A percentile compares a stretch with the other conserved stretches of the same genome.
These are phyloP conservation scores for Kodamaea anthophila DNA, from an alignment of 1,139 yeast genomes.

Conservation along the genomic window DNA sequence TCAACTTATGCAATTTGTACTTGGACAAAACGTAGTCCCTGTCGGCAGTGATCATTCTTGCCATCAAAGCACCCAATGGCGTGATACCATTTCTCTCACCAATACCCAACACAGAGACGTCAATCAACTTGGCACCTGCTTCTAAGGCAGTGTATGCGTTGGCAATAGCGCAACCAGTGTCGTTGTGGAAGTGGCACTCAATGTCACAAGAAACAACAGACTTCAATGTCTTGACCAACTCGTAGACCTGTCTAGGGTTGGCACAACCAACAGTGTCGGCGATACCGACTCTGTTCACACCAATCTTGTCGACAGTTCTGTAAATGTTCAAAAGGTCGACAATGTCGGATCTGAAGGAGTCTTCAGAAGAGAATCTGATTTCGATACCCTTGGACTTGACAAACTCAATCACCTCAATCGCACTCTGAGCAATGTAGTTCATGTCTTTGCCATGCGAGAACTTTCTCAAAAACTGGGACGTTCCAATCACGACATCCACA, in stretches of 20 bases:
- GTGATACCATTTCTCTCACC: conserved; percentile 99
- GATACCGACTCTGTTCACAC: conserved; percentile 98
- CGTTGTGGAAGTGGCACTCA: conserved; percentile 98
- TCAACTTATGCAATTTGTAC: conserved; percentile 91
- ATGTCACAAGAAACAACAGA: conserved; percentile 94
- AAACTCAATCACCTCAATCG: conserved; percentile 93
- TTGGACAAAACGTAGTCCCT: conserved; percentile 93
- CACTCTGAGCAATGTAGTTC: conserved; percentile 95
- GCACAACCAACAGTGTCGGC: conserved; percentile 99
- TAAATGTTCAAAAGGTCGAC: conserved; percentile 93
- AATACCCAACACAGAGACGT: conserved; percentile 92
- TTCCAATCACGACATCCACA: conserved; percentile 97
- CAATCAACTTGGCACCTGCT: conserved; percentile 94
- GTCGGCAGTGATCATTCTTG: conserved; percentile 98
- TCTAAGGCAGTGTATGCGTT: conserved; percentile 97
- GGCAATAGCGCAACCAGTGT: conserved; percentile 98
- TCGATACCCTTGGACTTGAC: conserved; percentile 97
- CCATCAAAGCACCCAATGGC: conserved; percentile 97
- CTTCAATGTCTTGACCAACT: conserved; percentile 87
- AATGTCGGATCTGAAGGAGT: conserved; percentile 93
- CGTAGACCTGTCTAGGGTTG: conserved; percentile 97
- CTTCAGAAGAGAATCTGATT: conserved; percentile 95
- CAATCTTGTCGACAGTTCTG: conserved; percentile 94
- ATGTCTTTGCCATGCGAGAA: conserved; percentile 98
- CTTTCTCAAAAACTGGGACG: conserved; percentile 91